These are phyloP conservation scores for Elongisporangium senticosum DNA, from an alignment of 352 stramenopile species.

Conservation along the genomic window DNA sequence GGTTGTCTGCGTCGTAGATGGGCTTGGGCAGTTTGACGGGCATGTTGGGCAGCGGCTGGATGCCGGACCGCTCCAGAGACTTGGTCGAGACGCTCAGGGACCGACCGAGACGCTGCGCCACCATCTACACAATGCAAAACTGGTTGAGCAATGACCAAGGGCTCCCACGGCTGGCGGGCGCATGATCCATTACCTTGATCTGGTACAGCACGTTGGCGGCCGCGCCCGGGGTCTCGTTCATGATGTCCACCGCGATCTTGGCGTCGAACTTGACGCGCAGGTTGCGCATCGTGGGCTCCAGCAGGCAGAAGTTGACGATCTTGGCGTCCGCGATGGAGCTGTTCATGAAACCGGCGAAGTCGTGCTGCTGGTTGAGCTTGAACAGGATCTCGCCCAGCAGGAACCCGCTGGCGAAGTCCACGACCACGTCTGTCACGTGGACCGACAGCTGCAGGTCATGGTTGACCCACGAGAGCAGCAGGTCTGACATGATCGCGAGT, in stretches of 20 bases:
- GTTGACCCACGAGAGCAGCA: conserved; percentile 81
- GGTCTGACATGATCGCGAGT: conserved; percentile 44
- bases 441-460: conserved; percentile 70
- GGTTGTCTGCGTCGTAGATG: conserved; percentile 43
- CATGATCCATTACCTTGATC: conserved; percentile 51
- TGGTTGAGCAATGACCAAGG: background rate
- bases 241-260: conserved; percentile 68
- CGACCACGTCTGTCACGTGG: conserved; percentile 56
- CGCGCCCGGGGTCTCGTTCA: conserved; percentile 61
- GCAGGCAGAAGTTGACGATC: conserved; percentile 86
- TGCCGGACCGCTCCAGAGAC: conserved; percentile 33
- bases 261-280: conserved; percentile 77
- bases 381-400: conserved; percentile 81
- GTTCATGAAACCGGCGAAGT: conserved; percentile 79
- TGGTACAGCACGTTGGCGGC: conserved; percentile 82
- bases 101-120: conserved; percentile 33
- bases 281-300: conserved; percentile 71
- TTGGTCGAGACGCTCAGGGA: conserved; percentile 46
- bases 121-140: conserved; percentile 20
- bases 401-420: conserved; percentile 81
- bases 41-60: conserved; percentile 58
- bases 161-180: background rate
- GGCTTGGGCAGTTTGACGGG: conserved; percentile 53
- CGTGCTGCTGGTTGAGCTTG: conserved; percentile 86
- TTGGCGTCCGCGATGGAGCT: conserved; percentile 71